Evolutionary conservation across 1,139 yeast genomes (phyloP).

Genomic region (Zygosaccharomyces pseudobailii): DNA sequence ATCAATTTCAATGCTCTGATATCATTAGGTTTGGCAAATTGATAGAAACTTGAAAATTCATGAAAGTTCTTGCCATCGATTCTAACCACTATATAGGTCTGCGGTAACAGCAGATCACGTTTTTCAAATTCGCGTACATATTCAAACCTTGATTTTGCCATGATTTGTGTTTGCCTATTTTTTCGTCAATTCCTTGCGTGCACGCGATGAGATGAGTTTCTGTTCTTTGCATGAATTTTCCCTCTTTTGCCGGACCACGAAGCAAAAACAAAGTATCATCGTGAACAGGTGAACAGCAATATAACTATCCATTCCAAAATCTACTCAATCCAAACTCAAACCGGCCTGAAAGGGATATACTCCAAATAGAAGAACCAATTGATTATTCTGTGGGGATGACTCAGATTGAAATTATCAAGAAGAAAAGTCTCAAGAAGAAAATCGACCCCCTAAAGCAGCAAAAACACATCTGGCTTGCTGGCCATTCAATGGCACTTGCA

Average conservation of each 20-base stretch:
- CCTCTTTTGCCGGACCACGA: not conserved
- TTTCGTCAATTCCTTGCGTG: not conserved
- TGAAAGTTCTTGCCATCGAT: constrained; percentile 96
- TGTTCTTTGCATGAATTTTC: not conserved
- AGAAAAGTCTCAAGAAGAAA: constrained; percentile 19
- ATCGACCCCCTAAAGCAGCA: constrained; percentile 31
- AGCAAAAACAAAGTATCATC: not conserved
- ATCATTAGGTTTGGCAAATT: constrained; percentile 87
- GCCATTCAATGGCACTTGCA: constrained; percentile 48
- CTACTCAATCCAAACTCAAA: too few relatives aligned
- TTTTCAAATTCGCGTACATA: constrained; percentile 81
- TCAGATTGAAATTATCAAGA: constrained; percentile 27
- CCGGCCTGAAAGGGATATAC: not conserved
- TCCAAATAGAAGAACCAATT: not conserved
- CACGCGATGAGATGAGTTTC: not conserved
- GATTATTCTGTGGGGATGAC: constrained; percentile 10
- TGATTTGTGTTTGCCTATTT: not conserved
- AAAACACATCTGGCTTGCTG: constrained; percentile 55
- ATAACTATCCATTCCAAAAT: too few relatives aligned
- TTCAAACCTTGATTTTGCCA: constrained; percentile 80
- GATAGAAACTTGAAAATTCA: constrained; percentile 66
- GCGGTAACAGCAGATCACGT: constrained; percentile 68
- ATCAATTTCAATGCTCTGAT: constrained; percentile 65
- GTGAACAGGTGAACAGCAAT: too few relatives aligned
- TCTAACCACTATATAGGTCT: constrained; percentile 76